Evolutionary conservation across 1,284 basidiomycete species (phyloP).

Genomic region (Xerocomus minutiporus): DNA sequence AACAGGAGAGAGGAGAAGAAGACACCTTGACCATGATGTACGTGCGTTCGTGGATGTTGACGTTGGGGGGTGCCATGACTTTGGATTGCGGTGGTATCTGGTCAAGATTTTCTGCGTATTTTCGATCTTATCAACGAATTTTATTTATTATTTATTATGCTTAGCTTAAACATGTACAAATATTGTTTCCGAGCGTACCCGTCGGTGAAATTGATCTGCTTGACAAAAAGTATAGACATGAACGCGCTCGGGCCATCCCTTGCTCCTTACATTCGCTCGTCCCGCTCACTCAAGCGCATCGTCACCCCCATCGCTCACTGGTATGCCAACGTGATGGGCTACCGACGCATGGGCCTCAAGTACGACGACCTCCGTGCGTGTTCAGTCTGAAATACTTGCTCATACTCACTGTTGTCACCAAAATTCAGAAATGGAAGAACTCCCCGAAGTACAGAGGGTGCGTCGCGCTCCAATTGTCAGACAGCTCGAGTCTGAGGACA

Average conservation of each 20-base stretch:
- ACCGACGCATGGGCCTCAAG: slow-evolving; percentile 86
- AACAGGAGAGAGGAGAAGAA: not conserved
- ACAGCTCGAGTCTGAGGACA: not conserved
- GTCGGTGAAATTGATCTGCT: not conserved
- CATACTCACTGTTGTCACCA: slow-evolving; percentile 5
- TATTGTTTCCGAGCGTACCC: slow-evolving; percentile 20
- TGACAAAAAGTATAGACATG: slow-evolving; percentile 28
- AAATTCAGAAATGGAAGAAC: slow-evolving; percentile 78
- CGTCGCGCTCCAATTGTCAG: slow-evolving; percentile 8
- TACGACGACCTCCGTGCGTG: slow-evolving; percentile 91
- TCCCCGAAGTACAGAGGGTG: slow-evolving; percentile 81
- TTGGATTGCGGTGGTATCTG: slow-evolving; percentile 21
- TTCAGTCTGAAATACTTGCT: slow-evolving; percentile 7
- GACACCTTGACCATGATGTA: slow-evolving; percentile 88
- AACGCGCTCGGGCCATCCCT: slow-evolving; percentile 76
- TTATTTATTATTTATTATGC: slow-evolving; percentile 3
- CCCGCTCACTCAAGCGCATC: slow-evolving; percentile 60
- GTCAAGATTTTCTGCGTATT: slow-evolving; percentile 16
- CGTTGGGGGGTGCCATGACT: slow-evolving; percentile 30
- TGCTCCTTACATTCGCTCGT: slow-evolving; percentile 72
- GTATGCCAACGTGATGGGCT: slow-evolving; percentile 81
- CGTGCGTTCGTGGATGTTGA: slow-evolving; percentile 57
- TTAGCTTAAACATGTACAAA: slow-evolving; percentile 35
- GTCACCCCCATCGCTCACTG: slow-evolving; percentile 80
- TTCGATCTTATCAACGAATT: slow-evolving; percentile 24